These are phyloP conservation scores for Ceratobasidium sp. DNA, from an alignment of 1,284 basidiomycete genomes.

Conservation along the genomic window DNA sequence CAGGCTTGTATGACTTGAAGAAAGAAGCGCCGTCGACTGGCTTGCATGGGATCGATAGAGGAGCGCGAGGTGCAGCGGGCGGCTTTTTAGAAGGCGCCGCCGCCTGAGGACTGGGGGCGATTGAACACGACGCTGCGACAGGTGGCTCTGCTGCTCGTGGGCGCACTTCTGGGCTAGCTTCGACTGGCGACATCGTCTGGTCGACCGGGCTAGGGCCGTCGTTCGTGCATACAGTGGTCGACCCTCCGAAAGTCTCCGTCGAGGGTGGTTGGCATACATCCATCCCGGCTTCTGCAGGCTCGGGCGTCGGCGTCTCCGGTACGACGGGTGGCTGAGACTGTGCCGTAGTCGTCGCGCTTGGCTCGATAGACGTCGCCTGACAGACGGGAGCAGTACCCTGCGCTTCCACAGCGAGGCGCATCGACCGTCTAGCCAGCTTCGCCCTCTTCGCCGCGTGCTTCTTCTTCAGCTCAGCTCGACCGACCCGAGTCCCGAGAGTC, in stretches of 20 bases:
- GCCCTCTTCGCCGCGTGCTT: background rate
- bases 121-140: background rate
- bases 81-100: background rate
- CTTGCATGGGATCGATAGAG: background rate
- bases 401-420: background rate
- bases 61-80: background rate
- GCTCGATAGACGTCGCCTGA: background rate
- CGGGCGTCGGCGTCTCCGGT: background rate
- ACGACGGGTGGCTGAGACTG: background rate
- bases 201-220: background rate
- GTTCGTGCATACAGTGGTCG: background rate
- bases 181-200: background rate
- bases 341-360: background rate
- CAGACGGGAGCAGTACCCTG: background rate
- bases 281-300: background rate
- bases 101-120: background rate
- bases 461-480: background rate
- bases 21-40: background rate
- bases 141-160: background rate
- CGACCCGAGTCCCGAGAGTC: background rate
- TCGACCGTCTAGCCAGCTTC: background rate
- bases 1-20: constrained; percentile 3
- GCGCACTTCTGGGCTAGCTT: background rate
- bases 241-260: background rate
- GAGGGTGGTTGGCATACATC: background rate